Percentiles rank a stretch among this genome's conserved stretches.
phyloP scores from a whole-genome alignment of 495 filamentous ascomycete genomes.

The Immersiella caudata region DNA sequence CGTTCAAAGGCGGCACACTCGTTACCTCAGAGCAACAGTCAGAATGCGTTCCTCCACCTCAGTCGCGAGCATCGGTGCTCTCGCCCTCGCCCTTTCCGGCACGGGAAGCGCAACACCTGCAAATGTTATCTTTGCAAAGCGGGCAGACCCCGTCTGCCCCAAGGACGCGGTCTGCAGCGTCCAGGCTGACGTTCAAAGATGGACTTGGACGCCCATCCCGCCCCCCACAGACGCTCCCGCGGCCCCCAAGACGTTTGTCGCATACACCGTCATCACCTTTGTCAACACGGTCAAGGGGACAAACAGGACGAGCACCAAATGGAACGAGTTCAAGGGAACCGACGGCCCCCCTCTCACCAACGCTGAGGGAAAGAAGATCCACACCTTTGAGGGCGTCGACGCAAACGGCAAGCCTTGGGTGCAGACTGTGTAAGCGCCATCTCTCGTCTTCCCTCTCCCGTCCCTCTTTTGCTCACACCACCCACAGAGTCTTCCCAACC shows the following conservation, averaged over 20 bases:
- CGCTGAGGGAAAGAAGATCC: slow-evolving; percentile 57
- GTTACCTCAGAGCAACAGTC: not conserved
- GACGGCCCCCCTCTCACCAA: not conserved
- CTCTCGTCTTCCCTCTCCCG: slow-evolving; percentile 30
- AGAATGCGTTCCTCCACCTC: not conserved
- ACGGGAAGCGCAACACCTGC: not conserved
- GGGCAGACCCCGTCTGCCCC: not conserved
- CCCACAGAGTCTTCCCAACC: not conserved
- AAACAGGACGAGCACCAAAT: slow-evolving; percentile 62
- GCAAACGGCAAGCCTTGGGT: slow-evolving; percentile 37
- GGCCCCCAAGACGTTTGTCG: slow-evolving; percentile 4
- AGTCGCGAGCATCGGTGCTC: not conserved
- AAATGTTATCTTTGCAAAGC: not conserved
- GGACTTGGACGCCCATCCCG: not conserved
- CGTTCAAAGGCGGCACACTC: not conserved
- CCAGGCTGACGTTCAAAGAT: not conserved
- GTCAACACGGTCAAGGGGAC: slow-evolving; percentile 66
- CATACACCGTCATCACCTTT: slow-evolving; percentile 52
- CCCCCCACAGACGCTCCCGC: not conserved
- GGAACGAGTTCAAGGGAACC: slow-evolving; percentile 48
- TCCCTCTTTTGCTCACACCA: slow-evolving; percentile 55
- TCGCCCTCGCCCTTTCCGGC: not conserved
- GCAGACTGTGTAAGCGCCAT: slow-evolving; percentile 58
- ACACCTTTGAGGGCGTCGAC: slow-evolving; percentile 58
- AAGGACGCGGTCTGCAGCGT: not conserved